Evolutionary conservation across 1,284 basidiomycete genomes (phyloP).

Genomic region (Puccinia novopanici): DNA sequence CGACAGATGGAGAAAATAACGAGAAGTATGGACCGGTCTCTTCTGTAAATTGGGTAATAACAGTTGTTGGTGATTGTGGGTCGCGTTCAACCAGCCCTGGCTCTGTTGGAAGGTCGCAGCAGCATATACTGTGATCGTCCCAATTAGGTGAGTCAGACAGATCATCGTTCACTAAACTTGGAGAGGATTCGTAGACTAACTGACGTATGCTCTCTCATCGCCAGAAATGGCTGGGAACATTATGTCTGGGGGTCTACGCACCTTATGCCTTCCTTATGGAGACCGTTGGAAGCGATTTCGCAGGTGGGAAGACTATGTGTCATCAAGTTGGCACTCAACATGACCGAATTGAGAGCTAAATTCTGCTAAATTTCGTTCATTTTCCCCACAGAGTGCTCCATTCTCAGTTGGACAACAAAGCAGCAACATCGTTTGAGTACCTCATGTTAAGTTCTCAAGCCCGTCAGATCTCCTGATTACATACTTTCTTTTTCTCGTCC

Average conservation of each 20-base stretch:
- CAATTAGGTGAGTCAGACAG: slow-evolving; percentile 20
- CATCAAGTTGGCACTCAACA: too few species aligned
- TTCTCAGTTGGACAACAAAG: slow-evolving; percentile 43
- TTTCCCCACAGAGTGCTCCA: slow-evolving; percentile 35
- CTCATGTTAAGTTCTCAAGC: not conserved
- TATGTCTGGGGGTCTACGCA: slow-evolving; percentile 54
- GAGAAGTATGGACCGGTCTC: slow-evolving; percentile 49
- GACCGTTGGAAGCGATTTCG: slow-evolving; percentile 53
- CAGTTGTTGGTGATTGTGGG: slow-evolving; percentile 40
- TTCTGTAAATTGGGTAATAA: slow-evolving; percentile 35
- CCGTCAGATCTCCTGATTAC: not conserved
- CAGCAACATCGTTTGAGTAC: slow-evolving; percentile 36
- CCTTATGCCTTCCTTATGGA: slow-evolving; percentile 53
- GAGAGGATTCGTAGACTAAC: not conserved
- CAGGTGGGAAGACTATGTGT: slow-evolving; percentile 41
- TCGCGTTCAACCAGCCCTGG: slow-evolving; percentile 33
- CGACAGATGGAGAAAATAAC: slow-evolving; percentile 44
- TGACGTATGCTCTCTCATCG: slow-evolving; percentile 2
- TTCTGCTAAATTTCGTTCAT: not conserved
- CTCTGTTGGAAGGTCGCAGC: slow-evolving; percentile 37
- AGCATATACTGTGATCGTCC: slow-evolving; percentile 41
- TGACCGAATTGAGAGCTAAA: too few species aligned
- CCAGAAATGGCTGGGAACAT: slow-evolving; percentile 53
- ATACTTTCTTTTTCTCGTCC: not conserved
- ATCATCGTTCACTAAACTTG: not conserved